Conservation (phyloP, 495 filamentous ascomycete genomes). For the Cladorrhinum samala region DNA sequence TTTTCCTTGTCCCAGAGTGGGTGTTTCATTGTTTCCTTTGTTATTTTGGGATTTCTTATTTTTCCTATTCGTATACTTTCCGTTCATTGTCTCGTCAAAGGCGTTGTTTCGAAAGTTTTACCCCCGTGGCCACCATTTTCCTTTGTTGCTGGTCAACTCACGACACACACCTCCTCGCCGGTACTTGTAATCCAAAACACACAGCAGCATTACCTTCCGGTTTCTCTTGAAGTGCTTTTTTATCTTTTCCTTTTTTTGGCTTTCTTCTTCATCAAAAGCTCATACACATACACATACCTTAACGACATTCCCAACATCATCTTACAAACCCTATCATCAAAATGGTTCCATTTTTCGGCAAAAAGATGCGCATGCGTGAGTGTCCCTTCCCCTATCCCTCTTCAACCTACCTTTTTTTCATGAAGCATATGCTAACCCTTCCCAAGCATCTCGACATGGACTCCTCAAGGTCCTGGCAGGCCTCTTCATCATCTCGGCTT, state of each 20-base stretch:
- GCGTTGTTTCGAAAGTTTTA: background rate
- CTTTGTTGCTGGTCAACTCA: slow-evolving; percentile 17
- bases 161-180: background rate
- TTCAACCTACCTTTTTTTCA: background rate
- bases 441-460: background rate
- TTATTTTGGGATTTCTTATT: background rate
- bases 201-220: no score
- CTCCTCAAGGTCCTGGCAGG: slow-evolving; percentile 13
- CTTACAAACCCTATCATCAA: background rate
- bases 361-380: background rate
- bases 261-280: background rate
- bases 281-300: background rate
- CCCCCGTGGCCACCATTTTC: background rate
- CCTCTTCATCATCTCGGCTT: slow-evolving; percentile 22
- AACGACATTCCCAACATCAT: background rate
- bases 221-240: no score
- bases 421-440: slow-evolving; percentile 10
- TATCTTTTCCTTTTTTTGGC: background rate
- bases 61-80: background rate
- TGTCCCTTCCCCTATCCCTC: background rate
- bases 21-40: slow-evolving; percentile 3
- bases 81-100: slow-evolving; percentile 4
- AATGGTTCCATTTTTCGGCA: background rate
- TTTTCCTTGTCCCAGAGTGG: background rate
- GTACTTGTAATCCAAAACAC: no score